A percentile compares a stretch with the other conserved stretches of the same genome.
Evolutionary conservation across 2,329 filamentous ascomycete genomes (phyloP).

Genomic region (Penicillium sp.): DNA sequence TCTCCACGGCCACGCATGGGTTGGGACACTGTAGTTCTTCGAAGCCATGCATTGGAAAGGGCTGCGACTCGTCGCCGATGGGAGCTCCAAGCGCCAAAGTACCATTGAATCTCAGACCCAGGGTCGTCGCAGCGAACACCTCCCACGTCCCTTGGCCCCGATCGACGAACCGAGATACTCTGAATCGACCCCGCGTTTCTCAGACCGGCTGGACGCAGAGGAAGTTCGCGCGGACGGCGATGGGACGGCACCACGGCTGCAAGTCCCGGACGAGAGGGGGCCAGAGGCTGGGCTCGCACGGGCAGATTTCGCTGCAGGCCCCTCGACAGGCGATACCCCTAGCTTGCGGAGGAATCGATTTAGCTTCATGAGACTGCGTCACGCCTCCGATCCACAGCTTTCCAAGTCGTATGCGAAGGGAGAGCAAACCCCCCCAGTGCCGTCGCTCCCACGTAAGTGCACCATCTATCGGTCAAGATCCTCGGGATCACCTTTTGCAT

Average conservation of each 20-base stretch:
- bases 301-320: slow-evolving; percentile 20
- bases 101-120: slow-evolving; percentile 34
- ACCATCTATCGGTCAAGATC: slow-evolving; percentile 1
- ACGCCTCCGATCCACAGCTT: slow-evolving; percentile 90
- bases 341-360: slow-evolving; percentile 54
- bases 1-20: slow-evolving; percentile 23
- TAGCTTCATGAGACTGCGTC: slow-evolving; percentile 78
- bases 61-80: slow-evolving; percentile 41
- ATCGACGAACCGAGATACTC: slow-evolving; percentile 38
- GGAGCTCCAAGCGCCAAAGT: slow-evolving; percentile 41
- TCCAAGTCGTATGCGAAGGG: slow-evolving; percentile 71
- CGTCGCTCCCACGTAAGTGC: slow-evolving; percentile 45
- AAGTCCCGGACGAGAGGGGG: slow-evolving; percentile 18
- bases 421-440: slow-evolving; percentile 56
- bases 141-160: slow-evolving; percentile 39
- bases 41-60: slow-evolving; percentile 48
- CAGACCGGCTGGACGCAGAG: slow-evolving; percentile 19
- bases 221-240: slow-evolving; percentile 15
- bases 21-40: slow-evolving; percentile 24
- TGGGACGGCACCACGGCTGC: slow-evolving; percentile 17
- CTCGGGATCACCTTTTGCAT: slow-evolving; percentile 16
- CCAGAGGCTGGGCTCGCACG: slow-evolving; percentile 22
- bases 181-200: slow-evolving; percentile 40
- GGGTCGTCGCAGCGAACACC: slow-evolving; percentile 43
- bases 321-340: slow-evolving; percentile 29